These are phyloP conservation scores for Polytolypa hystricis DNA, from an alignment of 2,329 filamentous ascomycete genomes.

Conservation along the genomic window DNA sequence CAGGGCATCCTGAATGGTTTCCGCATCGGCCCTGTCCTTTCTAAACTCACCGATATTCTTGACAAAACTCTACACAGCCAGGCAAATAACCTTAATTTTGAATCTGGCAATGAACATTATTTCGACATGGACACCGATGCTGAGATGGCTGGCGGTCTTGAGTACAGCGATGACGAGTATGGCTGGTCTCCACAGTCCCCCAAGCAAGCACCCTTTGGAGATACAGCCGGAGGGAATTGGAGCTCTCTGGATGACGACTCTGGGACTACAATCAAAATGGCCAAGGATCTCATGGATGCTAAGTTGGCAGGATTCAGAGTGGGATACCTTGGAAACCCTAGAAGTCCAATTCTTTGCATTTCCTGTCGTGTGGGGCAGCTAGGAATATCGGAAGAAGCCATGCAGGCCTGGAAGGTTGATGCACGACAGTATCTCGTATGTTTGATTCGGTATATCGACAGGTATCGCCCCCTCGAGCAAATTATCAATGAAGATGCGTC, in stretches of 20 bases:
- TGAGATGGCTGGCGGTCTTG: slow-evolving; percentile 18
- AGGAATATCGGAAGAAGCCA: slow-evolving; percentile 60
- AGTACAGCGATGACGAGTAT: slow-evolving; percentile 25
- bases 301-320: slow-evolving; percentile 60
- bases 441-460: slow-evolving; percentile 52
- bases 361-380: slow-evolving; percentile 61
- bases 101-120: slow-evolving; percentile 20
- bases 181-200: slow-evolving; percentile 18
- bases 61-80: slow-evolving; percentile 7
- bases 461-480: slow-evolving; percentile 50
- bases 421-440: slow-evolving; percentile 60
- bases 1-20: slow-evolving; percentile 34
- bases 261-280: slow-evolving; percentile 31
- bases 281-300: slow-evolving; percentile 49
- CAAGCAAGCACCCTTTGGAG: not conserved
- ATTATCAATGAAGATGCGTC: slow-evolving; percentile 35
- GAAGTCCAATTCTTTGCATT: slow-evolving; percentile 47
- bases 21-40: slow-evolving; percentile 39
- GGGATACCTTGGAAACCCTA: slow-evolving; percentile 47
- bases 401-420: slow-evolving; percentile 65
- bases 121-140: slow-evolving; percentile 18
- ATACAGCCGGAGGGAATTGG: not conserved
- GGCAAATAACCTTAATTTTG: too few species aligned
- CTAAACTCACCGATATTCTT: slow-evolving; percentile 34
- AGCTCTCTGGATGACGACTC: not conserved